Percentiles rank a stretch among this genome's conserved stretches.
phyloP scores from a whole-genome alignment of 495 filamentous ascomycete genomes.

The Apiosordaria backusii region DNA sequence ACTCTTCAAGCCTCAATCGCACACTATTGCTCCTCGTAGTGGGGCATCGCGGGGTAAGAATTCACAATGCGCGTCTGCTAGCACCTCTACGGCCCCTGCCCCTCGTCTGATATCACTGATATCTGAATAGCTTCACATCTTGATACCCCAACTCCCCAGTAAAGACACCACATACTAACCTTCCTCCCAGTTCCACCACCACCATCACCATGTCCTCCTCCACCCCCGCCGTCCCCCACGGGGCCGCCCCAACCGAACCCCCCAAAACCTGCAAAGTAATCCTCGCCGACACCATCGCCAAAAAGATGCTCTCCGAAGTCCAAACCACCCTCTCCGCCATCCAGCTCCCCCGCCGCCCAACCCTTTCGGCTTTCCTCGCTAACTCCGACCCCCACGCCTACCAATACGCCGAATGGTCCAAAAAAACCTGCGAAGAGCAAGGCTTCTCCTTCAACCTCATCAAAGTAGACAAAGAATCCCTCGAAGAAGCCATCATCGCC shows the following conservation, averaged over 20 bases:
- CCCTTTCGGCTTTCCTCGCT: conserved; percentile 86
- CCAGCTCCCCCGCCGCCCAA: conserved; percentile 56
- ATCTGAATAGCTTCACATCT: background rate
- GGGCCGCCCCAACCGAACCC: conserved; percentile 42
- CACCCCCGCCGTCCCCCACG: background rate
- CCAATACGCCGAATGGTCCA: conserved; percentile 96
- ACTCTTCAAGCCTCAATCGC: background rate
- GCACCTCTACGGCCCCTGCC: background rate
- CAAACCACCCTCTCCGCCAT: conserved; percentile 64
- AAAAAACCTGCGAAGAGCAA: conserved; percentile 89
- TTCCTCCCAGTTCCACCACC: background rate
- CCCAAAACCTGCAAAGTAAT: conserved; percentile 85
- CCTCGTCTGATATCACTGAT: background rate
- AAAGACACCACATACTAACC: background rate
- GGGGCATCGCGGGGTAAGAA: conserved; percentile 23
- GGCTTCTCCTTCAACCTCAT: conserved; percentile 86
- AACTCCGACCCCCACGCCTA: conserved; percentile 85
- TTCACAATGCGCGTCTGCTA: background rate
- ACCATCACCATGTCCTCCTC: background rate
- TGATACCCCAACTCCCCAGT: background rate
- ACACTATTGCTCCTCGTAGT: conserved; percentile 3
- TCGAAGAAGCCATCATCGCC: conserved; percentile 78
- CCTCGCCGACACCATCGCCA: conserved; percentile 77
- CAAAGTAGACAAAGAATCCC: conserved; percentile 73
- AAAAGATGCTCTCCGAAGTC: conserved; percentile 74